Conservation (phyloP, 129 eudicot genomes). For the Lactuca sativa region DNA sequence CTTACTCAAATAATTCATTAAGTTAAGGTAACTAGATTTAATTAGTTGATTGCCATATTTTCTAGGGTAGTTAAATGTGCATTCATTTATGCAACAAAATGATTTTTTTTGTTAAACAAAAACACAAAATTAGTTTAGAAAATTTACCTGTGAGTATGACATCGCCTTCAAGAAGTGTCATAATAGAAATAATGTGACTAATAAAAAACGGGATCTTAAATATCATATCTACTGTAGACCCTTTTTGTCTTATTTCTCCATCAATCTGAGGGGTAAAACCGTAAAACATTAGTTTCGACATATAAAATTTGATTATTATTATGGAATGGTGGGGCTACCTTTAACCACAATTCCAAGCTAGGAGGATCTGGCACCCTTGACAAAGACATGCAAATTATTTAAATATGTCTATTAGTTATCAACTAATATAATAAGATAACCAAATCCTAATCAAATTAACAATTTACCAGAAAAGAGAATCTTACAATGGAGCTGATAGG, state of each 20-base stretch:
- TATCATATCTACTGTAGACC: slow-evolving; percentile 75
- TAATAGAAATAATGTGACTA: slow-evolving; percentile 90
- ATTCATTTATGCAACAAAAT: no score
- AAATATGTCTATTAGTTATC: not conserved
- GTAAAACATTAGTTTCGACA: not conserved
- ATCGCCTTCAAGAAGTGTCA: slow-evolving; percentile 94
- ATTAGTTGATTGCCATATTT: no score
- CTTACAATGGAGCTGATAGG: slow-evolving; percentile 59
- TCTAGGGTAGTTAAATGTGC: no score
- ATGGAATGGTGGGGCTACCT: slow-evolving; percentile 39
- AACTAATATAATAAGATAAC: not conserved
- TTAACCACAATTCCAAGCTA: slow-evolving; percentile 85
- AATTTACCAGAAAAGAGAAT: not conserved
- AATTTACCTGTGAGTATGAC: slow-evolving; percentile 82
- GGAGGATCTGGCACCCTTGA: slow-evolving; percentile 89
- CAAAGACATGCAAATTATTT: slow-evolving; percentile 51
- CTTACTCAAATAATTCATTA: slow-evolving; percentile 45
- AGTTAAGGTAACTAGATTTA: no score
- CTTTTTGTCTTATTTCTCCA: slow-evolving; percentile 88
- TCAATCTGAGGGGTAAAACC: slow-evolving; percentile 57
- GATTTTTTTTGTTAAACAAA: no score
- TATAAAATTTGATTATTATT: not conserved
- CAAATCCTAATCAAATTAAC: not conserved
- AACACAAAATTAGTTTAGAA: not conserved
- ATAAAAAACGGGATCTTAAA: slow-evolving; percentile 71